Base-by-base conservation (phyloP, 768 basidiomycete species). In the Hygrocybe coccinea region DNA sequence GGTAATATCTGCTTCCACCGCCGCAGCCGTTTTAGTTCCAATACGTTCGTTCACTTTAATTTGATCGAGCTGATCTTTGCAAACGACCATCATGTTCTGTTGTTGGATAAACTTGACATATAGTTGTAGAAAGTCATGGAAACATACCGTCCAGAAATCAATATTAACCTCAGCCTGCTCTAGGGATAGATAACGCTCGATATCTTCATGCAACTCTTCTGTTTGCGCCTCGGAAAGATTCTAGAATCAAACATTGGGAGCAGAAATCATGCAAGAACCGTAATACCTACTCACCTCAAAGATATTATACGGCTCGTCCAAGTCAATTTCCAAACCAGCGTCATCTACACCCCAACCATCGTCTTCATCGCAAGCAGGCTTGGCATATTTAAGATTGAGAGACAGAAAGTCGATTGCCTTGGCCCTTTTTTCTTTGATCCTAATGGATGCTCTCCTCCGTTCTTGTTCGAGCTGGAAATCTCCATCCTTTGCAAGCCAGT, bases 361-460 rank as follows among this genome's bases (percentile, higher is more conserved):
- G 2, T 89, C 85, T n/a, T 85, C 81, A 33, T 86, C 80, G 14
- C 73, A 75, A 24, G 80, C 76, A 19, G 83, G 85, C 65, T 87
- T 85, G 29, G 92, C 89, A 71, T 97, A 98, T 59, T 91, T 87
- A 57, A 99, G 79, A 68, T 99, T 99, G 64, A 99, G 82, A 45
- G 95, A 92, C 59, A 99, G 73, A 71, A 95, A 98, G 68, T 99
- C 97, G 62, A 99, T 86, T n/a, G 97, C 97, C 67, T 98, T 98
- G 2, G 97, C 97, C 52, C 97, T 77, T 71, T 95, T 94, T 73
- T 98, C 97, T 67, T 90, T 87, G 65, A 98, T 87, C 50, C 97
- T 83, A 65, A 99, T 98, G 51, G 90, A 85, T 21, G 97, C 97
- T 60, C 97, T 80, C 60, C 79, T 77, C 56, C 90, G 80, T 63